phyloP scores from a whole-genome alignment of 164 flowering plant genomes.

The Annona cherimola region DNA sequence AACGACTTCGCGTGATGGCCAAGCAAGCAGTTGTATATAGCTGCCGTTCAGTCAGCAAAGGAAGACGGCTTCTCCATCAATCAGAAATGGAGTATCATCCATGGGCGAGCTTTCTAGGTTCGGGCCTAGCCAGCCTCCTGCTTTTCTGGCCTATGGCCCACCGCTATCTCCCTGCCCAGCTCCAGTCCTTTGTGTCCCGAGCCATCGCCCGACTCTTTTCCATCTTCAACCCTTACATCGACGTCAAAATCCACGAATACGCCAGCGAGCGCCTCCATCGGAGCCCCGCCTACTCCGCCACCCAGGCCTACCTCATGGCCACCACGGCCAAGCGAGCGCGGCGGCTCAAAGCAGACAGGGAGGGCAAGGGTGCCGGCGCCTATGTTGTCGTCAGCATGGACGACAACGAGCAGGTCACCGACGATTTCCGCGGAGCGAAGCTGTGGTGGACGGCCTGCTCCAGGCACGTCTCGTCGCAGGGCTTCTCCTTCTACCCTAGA shows the following conservation, averaged over 20 bases:
- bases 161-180: conserved; percentile 35
- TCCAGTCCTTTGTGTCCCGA: conserved; percentile 26
- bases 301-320: conserved; percentile 46
- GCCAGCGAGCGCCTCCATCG: conserved; percentile 35
- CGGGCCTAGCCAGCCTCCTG: conserved; percentile 40
- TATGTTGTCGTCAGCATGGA: conserved; percentile 46
- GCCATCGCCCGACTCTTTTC: conserved; percentile 16
- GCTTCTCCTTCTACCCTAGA: conserved; percentile 15
- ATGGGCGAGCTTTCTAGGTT: conserved; percentile 25
- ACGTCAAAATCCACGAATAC: conserved; percentile 45
- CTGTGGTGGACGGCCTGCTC: conserved; percentile 39
- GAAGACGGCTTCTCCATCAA: no score
- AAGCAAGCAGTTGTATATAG: no score
- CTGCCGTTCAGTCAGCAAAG: no score
- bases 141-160: conserved; percentile 39
- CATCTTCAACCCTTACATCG: conserved; percentile 34
- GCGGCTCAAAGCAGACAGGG: conserved; percentile 43
- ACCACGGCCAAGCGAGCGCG: conserved; percentile 34
- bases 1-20: no score
- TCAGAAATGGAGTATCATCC: not conserved
- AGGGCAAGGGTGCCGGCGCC: conserved; percentile 23
- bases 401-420: conserved; percentile 43
- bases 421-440: conserved; percentile 37
- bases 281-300: conserved; percentile 40
- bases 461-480: not conserved